Conservation (phyloP, 495 filamentous ascomycete genomes). For the Neurospora hispaniola region DNA sequence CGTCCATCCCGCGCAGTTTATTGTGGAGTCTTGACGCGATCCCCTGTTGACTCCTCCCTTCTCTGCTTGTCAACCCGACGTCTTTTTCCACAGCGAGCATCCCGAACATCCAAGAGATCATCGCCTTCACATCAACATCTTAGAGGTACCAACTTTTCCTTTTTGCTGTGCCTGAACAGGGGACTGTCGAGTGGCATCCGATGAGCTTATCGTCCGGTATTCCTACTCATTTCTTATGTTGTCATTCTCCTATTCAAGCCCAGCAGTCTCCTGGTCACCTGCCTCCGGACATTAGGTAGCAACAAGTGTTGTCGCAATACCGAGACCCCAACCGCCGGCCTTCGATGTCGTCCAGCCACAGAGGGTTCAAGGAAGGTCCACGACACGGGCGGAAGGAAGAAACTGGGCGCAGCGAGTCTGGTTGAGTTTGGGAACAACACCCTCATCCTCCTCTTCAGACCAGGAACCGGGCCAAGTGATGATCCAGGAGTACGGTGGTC, state of each 20-base stretch:
- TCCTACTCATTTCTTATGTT: background rate
- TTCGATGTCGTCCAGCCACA: background rate
- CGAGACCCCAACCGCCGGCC: background rate
- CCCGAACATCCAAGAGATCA: background rate
- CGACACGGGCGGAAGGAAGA: background rate
- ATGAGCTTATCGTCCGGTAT: background rate
- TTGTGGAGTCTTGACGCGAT: background rate
- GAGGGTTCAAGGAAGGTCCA: background rate
- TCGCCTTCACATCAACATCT: background rate
- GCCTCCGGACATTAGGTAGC: background rate
- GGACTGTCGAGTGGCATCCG: background rate
- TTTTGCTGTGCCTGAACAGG: background rate
- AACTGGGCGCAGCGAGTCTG: background rate
- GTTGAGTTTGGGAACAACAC: background rate
- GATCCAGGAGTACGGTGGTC: background rate
- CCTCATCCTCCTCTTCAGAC: background rate
- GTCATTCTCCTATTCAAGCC: background rate
- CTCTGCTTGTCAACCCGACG: background rate
- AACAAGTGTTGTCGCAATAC: background rate
- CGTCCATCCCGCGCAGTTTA: background rate
- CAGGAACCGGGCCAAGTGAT: background rate
- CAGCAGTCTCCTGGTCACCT: background rate
- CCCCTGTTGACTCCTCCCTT: background rate
- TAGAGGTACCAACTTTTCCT: too few species aligned
- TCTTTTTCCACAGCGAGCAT: background rate